A percentile compares a stretch with the other conserved stretches of the same genome.
These are phyloP conservation scores for Brassica balearica DNA, from an alignment of 441 rosid genomes.

Conservation along the genomic window DNA sequence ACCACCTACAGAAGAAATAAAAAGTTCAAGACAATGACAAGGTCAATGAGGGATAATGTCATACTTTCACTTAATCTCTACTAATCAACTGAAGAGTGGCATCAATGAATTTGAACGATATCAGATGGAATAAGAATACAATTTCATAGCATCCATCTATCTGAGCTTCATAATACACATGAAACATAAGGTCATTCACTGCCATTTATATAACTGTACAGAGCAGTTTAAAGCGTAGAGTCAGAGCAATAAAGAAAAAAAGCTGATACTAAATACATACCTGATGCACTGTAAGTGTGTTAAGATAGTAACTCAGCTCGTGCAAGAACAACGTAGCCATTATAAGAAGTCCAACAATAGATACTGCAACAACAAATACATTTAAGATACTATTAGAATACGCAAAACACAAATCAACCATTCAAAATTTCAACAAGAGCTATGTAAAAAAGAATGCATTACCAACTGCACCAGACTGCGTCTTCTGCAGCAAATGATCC, in stretches of 20 bases:
- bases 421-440: not conserved
- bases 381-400: not conserved
- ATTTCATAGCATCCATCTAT: not conserved
- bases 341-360: constrained; percentile 75
- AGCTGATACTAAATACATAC: constrained; percentile 44
- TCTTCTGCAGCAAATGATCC: constrained; percentile 91
- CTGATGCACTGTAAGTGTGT: constrained; percentile 89
- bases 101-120: not conserved
- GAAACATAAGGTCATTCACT: constrained; percentile 4
- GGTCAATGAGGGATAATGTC: not conserved
- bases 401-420: not conserved
- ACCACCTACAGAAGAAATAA: not conserved
- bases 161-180: not conserved
- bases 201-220: not conserved
- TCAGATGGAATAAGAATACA: not conserved
- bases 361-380: constrained; percentile 62
- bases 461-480: constrained; percentile 96
- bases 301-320: constrained; percentile 83
- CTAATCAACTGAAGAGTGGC: not conserved
- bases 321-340: constrained; percentile 94
- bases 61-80: not conserved
- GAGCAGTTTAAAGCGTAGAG: not conserved
- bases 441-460: not conserved
- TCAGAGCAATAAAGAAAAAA: not conserved
- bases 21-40: not conserved